phyloP scores from a whole-genome alignment of 129 eudicot genomes.

The Escallonia rubra region DNA sequence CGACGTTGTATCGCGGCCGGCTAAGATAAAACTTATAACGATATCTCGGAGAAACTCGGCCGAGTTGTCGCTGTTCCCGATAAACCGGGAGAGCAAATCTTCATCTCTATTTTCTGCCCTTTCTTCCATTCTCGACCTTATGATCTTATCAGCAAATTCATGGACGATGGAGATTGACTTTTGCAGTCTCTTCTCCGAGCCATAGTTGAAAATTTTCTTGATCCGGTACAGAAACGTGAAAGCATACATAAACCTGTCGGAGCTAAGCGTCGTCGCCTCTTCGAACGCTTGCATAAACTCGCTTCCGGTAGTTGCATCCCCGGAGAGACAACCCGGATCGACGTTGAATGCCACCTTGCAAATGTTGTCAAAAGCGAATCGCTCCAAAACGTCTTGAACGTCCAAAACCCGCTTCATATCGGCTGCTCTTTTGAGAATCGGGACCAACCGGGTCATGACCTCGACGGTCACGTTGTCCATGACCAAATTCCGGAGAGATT shows the following conservation, averaged over 20 bases:
- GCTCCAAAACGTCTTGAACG: constrained; percentile 62
- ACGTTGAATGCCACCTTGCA: constrained; percentile 72
- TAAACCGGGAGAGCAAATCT: constrained; percentile 74
- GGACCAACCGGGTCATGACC: constrained; percentile 38
- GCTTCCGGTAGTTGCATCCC: constrained; percentile 35
- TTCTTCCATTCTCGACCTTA: constrained; percentile 51
- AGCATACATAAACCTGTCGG: constrained; percentile 53
- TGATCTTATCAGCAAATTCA: too few species aligned
- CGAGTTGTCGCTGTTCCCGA: constrained; percentile 38
- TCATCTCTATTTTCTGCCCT: constrained; percentile 25
- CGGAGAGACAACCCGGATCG: constrained; percentile 64
- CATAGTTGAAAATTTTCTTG: constrained; percentile 38
- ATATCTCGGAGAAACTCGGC: constrained; percentile 44
- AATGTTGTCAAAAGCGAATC: constrained; percentile 80
- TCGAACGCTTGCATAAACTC: constrained; percentile 86
- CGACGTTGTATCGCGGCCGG: constrained; percentile 88
- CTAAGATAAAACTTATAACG: constrained; percentile 67
- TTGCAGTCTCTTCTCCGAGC: constrained; percentile 41
- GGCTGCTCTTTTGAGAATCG: constrained; percentile 39
- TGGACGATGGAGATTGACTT: constrained; percentile 35
- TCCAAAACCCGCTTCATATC: constrained; percentile 30
- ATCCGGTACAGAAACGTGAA: constrained; percentile 21
- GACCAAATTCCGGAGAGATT: constrained; percentile 54
- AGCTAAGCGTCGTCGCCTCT: constrained; percentile 54
- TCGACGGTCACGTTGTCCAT: constrained; percentile 40